Conservation (phyloP, 164 flowering plant genomes). For the Vitis rupestris region DNA sequence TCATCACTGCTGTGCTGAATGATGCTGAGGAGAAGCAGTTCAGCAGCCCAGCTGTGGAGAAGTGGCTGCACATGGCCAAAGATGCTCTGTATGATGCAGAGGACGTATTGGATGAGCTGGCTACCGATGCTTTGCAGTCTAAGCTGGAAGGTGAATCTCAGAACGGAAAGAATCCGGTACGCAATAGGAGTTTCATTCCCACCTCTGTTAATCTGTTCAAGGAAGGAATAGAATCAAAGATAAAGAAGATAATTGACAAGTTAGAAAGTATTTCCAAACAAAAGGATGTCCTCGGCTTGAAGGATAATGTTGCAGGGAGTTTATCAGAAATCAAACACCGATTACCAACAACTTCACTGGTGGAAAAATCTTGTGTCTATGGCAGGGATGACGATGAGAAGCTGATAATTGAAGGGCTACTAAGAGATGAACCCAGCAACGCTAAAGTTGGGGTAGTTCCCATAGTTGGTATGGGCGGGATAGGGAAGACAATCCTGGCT, state of each 20-base stretch:
- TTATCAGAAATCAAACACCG: background rate
- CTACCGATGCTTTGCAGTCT: slow-evolving; percentile 13
- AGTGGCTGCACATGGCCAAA: slow-evolving; percentile 11
- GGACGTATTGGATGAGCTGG: slow-evolving; percentile 17
- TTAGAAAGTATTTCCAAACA: slow-evolving; percentile 14
- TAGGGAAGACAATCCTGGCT: slow-evolving; percentile 18
- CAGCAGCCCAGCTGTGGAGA: background rate
- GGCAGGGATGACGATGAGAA: slow-evolving; percentile 9
- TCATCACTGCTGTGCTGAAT: slow-evolving; percentile 8
- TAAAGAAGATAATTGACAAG: slow-evolving; percentile 6
- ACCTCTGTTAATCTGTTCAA: slow-evolving; percentile 4
- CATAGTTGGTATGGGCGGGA: slow-evolving; percentile 15
- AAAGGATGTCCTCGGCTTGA: slow-evolving; percentile 14
- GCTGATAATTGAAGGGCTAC: background rate
- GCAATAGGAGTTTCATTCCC: background rate
- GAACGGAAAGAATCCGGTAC: background rate
- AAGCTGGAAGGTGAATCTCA: background rate
- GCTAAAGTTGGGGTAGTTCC: slow-evolving; percentile 8
- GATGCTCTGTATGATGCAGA: slow-evolving; percentile 17
- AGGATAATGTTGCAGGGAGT: background rate
- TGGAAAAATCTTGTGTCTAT: slow-evolving; percentile 5
- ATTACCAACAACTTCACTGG: slow-evolving; percentile 11
- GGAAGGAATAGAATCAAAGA: background rate
- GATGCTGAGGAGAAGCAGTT: slow-evolving; percentile 25
- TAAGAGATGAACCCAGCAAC: background rate